Evolutionary conservation across 257 asterid species (phyloP).

Genomic region (Scutellaria barbata): DNA sequence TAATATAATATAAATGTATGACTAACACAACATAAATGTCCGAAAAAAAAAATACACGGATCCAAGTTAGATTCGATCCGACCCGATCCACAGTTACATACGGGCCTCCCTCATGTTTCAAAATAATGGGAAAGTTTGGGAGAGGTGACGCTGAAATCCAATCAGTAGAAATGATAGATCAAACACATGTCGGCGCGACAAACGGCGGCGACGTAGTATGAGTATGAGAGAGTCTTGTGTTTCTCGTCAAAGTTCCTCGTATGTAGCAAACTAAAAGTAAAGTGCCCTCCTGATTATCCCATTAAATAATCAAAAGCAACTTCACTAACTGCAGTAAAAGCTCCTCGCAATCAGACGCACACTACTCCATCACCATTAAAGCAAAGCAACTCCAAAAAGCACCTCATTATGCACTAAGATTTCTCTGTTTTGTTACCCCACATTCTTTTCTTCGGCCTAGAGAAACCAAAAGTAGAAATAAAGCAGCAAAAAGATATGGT

Average conservation of each 20-base stretch:
- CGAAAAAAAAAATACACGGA: too few relatives aligned
- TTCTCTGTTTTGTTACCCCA: constrained; percentile 40
- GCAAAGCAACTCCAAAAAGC: constrained; percentile 40
- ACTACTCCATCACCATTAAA: constrained; percentile 28
- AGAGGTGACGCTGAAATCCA: neutral
- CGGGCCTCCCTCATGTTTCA: too few relatives aligned
- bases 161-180: neutral
- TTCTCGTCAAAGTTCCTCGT: constrained; percentile 1
- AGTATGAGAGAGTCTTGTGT: neutral
- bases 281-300: neutral
- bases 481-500: constrained; percentile 20
- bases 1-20: too few relatives aligned
- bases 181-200: too few relatives aligned
- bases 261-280: too few relatives aligned
- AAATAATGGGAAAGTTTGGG: too few relatives aligned
- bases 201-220: too few relatives aligned
- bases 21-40: too few relatives aligned
- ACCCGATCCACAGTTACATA: too few relatives aligned
- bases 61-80: too few relatives aligned
- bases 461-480: constrained; percentile 50
- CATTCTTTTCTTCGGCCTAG: constrained; percentile 78
- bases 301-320: constrained; percentile 43
- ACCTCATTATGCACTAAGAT: constrained; percentile 23
- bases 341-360: constrained; percentile 29
- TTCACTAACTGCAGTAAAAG: constrained; percentile 28